Percentiles rank a stretch among this genome's conserved stretches.
Evolutionary conservation across 176 grass and related monocot genomes (phyloP).

Genomic region (Poa annua): DNA sequence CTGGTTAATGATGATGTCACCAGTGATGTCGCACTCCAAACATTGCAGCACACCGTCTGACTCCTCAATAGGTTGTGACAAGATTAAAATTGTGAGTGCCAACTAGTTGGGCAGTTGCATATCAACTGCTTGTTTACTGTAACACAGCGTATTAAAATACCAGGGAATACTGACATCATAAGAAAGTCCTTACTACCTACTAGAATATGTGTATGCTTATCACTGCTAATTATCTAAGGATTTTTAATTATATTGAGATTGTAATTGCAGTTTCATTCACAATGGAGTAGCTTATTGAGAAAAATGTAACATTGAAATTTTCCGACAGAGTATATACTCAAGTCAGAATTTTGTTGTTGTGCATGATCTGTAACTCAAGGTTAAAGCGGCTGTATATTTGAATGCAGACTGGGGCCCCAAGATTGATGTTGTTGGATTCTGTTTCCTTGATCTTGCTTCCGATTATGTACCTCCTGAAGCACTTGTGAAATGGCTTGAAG

Average conservation of each 20-base stretch:
- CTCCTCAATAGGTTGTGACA: neutral
- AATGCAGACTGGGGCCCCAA: slow-evolving; percentile 85
- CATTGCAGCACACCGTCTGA: neutral
- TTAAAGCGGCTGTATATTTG: slow-evolving; percentile 34
- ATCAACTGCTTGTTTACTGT: neutral
- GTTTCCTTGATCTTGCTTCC: slow-evolving; percentile 94
- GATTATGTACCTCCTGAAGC: slow-evolving; percentile 81
- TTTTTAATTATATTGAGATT: neutral
- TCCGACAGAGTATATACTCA: neutral
- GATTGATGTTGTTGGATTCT: slow-evolving; percentile 98
- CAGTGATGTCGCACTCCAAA: neutral
- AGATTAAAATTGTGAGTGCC: slow-evolving; percentile 1
- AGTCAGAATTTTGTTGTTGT: slow-evolving; percentile 10
- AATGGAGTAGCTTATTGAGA: slow-evolving; percentile 25
- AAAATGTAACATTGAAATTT: neutral
- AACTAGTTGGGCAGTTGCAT: slow-evolving; percentile 10
- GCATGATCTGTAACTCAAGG: neutral
- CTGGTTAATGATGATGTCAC: neutral
- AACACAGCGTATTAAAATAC: neutral
- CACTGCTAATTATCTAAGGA: slow-evolving; percentile 12
- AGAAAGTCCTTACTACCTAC: slow-evolving; percentile 7
- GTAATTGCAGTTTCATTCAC: slow-evolving; percentile 11
- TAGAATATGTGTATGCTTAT: slow-evolving; percentile 17
- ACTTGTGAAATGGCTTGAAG: slow-evolving; percentile 90
- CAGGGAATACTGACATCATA: slow-evolving; percentile 13